Base-by-base conservation (phyloP, 2,329 filamentous ascomycete genomes). In the Fusarium chaquense region DNA sequence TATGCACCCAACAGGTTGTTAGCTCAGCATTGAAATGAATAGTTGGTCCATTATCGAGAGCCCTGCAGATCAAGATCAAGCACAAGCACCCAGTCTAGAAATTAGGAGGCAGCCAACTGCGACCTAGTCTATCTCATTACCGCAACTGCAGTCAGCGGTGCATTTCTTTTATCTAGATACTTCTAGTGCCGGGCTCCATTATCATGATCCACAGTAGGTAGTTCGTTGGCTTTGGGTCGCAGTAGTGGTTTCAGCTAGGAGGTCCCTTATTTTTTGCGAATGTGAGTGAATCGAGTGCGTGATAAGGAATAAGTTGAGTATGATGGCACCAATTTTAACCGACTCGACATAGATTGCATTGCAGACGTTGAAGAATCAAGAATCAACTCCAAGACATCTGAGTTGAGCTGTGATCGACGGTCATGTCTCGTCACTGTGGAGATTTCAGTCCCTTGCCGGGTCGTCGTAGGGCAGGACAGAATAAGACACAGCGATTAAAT, bases 191-290 rank as follows among this genome's bases (percentile, higher is more conserved):
- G 10, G 30, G 64, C 32, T 57, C 49, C 49, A 53, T 57, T 40
- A 49, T 52, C 56, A 52, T 51, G 38, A 46, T 49, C 52, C 28
- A 47, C 56, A 18, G 16, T 36, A 38, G 5, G 36, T n/a, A 30
- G 44, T 62, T 59, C 11, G 45, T 60, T 52, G 47, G 47, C 63
- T 44, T 26, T 40, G 49, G 44, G 47, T 57, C 58, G 67, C 62
- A 67, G 67, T 69, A 70, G 67, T 46, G 40, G 57, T 69, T 69
- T 69, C 62, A 69, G 67, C 57, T 70, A 44, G 54, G 65, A 32
- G 51, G 51, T 41, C 38, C 26, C 30, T 57, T 43, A 26, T 35
- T 56, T 58, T 28, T 15, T 32, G 12, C 22, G 6, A 40, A 11
- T 38, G 35, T 38, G 33, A 44, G 30, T 59, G 61, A 53, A 38